Evolutionary conservation across 345 rosid species (phyloP), one percentile per base, ranked within the genome.

Genomic region (Boechera stricta): DNA sequence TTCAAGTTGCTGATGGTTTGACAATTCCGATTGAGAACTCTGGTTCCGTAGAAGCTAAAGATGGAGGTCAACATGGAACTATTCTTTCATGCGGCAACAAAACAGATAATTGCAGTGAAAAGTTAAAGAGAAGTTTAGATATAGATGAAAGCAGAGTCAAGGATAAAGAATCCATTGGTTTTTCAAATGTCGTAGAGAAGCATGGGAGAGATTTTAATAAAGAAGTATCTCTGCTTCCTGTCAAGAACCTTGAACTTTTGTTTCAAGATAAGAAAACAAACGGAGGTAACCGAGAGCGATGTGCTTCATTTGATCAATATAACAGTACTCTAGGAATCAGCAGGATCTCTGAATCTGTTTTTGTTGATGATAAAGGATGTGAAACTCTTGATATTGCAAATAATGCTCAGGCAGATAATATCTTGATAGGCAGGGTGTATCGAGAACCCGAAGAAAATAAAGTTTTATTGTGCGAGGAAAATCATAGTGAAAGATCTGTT

Each of bases 1-100:
- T 94, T 82, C 85, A 86, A 80, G 76, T 94, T 81, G 98, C 95
- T 80, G 98, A 94, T 85, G 92, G 93, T 58, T 79, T 94, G 80
- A 74, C 79, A 80, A 68, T 72, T 64, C 87, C 82, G 79, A 52
- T 73, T 59, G 82, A 81, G 49, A 63, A 72, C 66, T 69, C 77
- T 66, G 49, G 71, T 70, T 83, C 74, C 11, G 77, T 79, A 67
- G 81, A 71, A 77, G 60, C 57, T 29, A 66, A 60, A 67, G 60
- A 54, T 79, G 44, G 60, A 32, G 44, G 71, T 69, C 81, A 72
- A 44, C 36, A 49, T 47, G 73, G 67, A 61, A 62, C 70, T 24
- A 76, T 70, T 58, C 75, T 64, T 60, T 64, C 79, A 56, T 26
- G 62, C 73, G 69, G 69, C 58, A 64, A 66, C 32, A 73, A 82